These are phyloP conservation scores for Angophora floribunda DNA, from an alignment of 345 rosid species.

Conservation along the genomic window DNA sequence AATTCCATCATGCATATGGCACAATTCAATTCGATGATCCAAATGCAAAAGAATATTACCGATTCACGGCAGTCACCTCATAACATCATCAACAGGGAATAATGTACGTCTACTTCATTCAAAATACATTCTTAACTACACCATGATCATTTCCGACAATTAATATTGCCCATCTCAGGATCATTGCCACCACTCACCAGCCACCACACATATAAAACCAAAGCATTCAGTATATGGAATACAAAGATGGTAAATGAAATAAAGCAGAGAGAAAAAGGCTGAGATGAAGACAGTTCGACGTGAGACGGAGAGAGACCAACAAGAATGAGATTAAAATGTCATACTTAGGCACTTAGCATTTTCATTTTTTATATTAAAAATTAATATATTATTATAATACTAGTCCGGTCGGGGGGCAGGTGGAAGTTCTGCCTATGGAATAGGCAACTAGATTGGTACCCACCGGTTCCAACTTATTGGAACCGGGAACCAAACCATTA, in stretches of 20 bases:
- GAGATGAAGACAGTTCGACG: too few species aligned
- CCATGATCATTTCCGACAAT: not conserved
- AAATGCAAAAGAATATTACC: not conserved
- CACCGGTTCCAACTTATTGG: too few species aligned
- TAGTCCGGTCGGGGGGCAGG: fast-evolving
- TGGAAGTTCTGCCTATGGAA: not conserved
- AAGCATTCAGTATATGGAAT: not conserved
- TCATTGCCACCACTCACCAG: too few species aligned
- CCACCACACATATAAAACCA: not conserved
- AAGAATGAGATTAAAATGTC: too few species aligned
- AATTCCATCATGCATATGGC: not conserved
- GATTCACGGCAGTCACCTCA: not conserved
- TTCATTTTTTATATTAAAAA: too few species aligned
- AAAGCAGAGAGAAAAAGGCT: too few species aligned
- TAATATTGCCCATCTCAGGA: not conserved
- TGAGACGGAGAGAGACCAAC: too few species aligned
- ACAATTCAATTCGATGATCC: not conserved
- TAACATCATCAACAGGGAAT: not conserved
- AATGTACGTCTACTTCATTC: not conserved
- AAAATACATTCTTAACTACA: not conserved
- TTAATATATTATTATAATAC: too few species aligned
- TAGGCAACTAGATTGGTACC: fast-evolving
- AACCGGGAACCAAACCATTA: fast-evolving
- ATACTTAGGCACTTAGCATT: not conserved
- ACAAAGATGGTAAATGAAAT: too few species aligned